Evolutionary conservation across 345 rosid genomes (phyloP).

Genomic region (Garcia nutans): DNA sequence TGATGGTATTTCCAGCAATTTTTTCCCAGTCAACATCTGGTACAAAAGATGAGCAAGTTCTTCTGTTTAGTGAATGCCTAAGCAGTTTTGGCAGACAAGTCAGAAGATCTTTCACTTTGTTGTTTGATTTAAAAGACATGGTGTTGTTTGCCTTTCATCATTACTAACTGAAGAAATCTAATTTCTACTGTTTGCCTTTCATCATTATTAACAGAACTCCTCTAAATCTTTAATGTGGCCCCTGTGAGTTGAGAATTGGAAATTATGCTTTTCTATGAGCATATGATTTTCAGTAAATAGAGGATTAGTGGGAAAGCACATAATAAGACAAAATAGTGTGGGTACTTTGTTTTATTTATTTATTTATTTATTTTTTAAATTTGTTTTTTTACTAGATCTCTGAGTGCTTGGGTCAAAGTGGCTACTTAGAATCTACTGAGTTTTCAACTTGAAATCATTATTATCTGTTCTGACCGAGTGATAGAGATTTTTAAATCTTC

Average conservation of each 20-base stretch:
- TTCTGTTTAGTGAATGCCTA: neutral
- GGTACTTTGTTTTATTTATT: neutral
- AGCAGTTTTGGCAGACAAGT: neutral
- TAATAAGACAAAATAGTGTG: neutral
- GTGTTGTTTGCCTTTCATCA: neutral
- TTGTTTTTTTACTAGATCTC: too few relatives aligned
- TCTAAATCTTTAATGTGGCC: neutral
- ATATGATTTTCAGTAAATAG: neutral
- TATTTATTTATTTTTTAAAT: too few relatives aligned
- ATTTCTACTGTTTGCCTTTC: neutral
- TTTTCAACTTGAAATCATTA: neutral
- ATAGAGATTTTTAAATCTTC: neutral
- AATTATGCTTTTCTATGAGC: neutral
- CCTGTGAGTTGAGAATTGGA: neutral
- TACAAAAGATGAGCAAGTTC: neutral
- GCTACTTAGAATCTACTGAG: neutral
- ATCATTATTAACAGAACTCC: neutral
- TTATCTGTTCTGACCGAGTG: neutral
- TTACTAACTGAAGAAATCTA: neutral
- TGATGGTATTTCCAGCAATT: neutral
- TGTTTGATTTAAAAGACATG: neutral
- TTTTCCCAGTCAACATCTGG: neutral
- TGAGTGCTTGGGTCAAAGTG: neutral
- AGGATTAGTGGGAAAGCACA: neutral
- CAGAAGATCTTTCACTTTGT: neutral